phyloP scores from a whole-genome alignment of 345 rosid genomes.

The Noccaea bulbosa region DNA sequence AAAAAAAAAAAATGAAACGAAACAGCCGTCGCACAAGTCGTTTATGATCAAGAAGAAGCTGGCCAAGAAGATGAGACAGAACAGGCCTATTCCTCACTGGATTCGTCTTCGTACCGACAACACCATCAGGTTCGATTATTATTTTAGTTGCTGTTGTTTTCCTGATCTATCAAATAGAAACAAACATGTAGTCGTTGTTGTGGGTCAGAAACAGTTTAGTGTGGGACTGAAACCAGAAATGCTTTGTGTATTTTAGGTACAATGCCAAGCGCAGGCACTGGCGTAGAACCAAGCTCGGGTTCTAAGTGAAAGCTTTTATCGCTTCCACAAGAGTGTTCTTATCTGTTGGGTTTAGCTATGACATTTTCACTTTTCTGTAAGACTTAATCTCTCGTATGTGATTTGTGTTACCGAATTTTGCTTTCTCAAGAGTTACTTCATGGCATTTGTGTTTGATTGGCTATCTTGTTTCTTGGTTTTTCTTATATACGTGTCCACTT shows the following conservation, averaged over 20 bases:
- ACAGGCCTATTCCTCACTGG: constrained; percentile 82
- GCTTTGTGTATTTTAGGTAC: constrained; percentile 48
- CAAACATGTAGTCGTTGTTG: not conserved
- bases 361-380: constrained; percentile 31
- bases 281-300: constrained; percentile 74
- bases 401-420: constrained; percentile 17
- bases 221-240: not conserved
- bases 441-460: not conserved
- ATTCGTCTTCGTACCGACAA: constrained; percentile 71
- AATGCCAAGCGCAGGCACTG: constrained; percentile 82
- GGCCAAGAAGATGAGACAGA: constrained; percentile 80
- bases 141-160: not conserved
- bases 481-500: not conserved
- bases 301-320: constrained; percentile 28
- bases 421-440: not conserved
- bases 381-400: constrained; percentile 1
- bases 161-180: not conserved
- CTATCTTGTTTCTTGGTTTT: not conserved
- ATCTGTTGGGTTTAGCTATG: constrained; percentile 29
- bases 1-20: not conserved
- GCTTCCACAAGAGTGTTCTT: not conserved
- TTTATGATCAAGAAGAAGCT: no score
- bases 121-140: constrained; percentile 55
- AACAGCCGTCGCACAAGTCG: constrained; percentile 94
- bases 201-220: not conserved